Evolutionary conservation across 805 yeast species (phyloP), one percentile per base, ranked within the genome.

Genomic region (Cyberlindnera mycetangii): DNA sequence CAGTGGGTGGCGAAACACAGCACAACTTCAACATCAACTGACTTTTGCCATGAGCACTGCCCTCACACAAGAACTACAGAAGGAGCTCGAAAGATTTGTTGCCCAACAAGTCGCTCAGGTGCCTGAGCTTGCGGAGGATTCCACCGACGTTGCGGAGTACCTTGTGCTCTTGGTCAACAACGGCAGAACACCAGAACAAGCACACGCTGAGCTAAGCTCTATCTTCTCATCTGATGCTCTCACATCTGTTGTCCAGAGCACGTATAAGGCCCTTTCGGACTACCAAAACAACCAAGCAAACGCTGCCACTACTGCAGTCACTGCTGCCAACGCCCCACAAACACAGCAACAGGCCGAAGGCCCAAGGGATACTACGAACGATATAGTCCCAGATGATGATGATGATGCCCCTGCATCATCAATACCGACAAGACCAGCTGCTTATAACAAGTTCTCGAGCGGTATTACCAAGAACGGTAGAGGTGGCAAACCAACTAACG

Each of bases 91-190:
- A 54, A 61, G 62, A 18, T 67, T 65, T 32, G 69, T 77, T 7
- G 68, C 74, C 15, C 61, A 62, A 39, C 71, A 68, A 54, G 61
- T 75, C 25, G 57, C 57, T 16, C 65, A 67, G 35, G 49, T 74
- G 20, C 64, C 62, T 7, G 71, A 70, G 47, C 65, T 75, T 48
- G 65, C 65, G 10, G 82, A 77, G 44, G 83, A 78, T 54, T 71
- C 75, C 20, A 70, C 66, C 36, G 83, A 81, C 53, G 81, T 83
- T 33, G 86, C 93, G 12, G 93, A 85, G 62, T 85, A 77, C 57
- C 79, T 85, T 45, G 74, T 81, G n/a, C 74, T 84, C 35, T 68
- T 85, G 61, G 82, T 85, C 49, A 81, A 83, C 12, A 83, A 83
- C 52, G 81, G 83, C 54, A 79, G 83, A 56, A 67, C 79, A 6